Conservation (phyloP, 2,329 filamentous ascomycete species). For the Diaporthe humulicola region DNA sequence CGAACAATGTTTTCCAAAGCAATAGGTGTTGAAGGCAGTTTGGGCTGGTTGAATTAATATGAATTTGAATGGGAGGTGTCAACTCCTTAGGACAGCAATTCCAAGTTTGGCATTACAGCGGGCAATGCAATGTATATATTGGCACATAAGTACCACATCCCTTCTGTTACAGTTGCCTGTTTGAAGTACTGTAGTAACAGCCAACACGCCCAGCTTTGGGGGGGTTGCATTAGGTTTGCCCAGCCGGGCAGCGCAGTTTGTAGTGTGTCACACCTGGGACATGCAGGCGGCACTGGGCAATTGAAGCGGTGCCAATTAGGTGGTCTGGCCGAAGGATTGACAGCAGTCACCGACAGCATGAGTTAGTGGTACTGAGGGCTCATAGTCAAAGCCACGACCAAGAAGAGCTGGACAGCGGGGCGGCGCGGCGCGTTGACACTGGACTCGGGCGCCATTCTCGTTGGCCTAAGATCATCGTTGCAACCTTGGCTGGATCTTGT, state of each 20-base stretch:
- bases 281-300: neutral
- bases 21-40: neutral
- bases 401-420: neutral
- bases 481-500: constrained; percentile 16
- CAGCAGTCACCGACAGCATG: neutral
- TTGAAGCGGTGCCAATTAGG: neutral
- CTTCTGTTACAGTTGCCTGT: neutral
- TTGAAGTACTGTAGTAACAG: neutral
- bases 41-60: neutral
- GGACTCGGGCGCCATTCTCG: neutral
- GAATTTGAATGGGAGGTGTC: neutral
- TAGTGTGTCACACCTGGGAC: neutral
- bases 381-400: neutral
- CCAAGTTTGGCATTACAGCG: neutral
- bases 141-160: neutral
- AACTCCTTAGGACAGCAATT: neutral
- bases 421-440: neutral
- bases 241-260: constrained; percentile 1
- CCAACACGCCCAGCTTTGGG: neutral
- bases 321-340: neutral
- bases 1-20: neutral
- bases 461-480: neutral
- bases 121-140: constrained; percentile 2
- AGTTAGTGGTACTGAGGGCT: neutral
- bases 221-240: constrained; percentile 14